A percentile compares a stretch with the other conserved stretches of the same genome.
These are phyloP conservation scores for Cystobasidium tubakii DNA, from an alignment of 768 basidiomycete species.

Conservation along the genomic window DNA sequence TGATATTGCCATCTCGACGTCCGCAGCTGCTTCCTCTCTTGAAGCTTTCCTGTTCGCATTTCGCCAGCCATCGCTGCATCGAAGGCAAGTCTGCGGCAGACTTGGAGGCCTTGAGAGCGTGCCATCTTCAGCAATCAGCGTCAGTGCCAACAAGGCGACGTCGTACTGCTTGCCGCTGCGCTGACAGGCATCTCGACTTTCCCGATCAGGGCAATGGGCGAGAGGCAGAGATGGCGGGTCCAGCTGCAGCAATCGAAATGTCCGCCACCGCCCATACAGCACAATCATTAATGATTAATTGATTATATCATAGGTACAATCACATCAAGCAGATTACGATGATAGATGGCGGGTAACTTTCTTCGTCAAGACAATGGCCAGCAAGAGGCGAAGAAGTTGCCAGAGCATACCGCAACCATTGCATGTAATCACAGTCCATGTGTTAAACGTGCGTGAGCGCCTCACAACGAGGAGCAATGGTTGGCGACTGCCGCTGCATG, in stretches of 20 bases:
- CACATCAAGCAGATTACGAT: no score
- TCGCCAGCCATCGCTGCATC: background rate
- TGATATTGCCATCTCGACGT: conserved; percentile 3
- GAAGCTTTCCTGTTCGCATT: background rate
- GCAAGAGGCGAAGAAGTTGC: no score
- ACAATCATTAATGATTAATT: no score
- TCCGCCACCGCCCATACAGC: no score
- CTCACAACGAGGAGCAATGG: no score
- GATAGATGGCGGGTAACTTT: no score
- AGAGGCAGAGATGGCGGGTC: conserved; percentile 4
- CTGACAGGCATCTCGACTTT: background rate
- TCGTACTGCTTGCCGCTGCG: background rate
- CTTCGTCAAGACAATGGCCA: no score
- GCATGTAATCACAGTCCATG: no score
- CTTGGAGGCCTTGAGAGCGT: background rate
- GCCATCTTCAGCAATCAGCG: conserved; percentile 6
- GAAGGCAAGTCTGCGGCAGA: conserved; percentile 3
- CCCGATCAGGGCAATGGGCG: conserved; percentile 3
- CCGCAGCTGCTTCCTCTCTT: background rate
- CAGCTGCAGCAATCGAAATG: background rate
- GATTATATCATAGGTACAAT: no score
- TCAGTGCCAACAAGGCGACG: background rate
- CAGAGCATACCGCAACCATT: no score
- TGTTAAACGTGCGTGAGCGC: no score
- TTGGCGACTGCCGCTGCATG: no score